Base-by-base conservation (phyloP, 2,329 filamentous ascomycete species). In the Epicoccum sorghinum region DNA sequence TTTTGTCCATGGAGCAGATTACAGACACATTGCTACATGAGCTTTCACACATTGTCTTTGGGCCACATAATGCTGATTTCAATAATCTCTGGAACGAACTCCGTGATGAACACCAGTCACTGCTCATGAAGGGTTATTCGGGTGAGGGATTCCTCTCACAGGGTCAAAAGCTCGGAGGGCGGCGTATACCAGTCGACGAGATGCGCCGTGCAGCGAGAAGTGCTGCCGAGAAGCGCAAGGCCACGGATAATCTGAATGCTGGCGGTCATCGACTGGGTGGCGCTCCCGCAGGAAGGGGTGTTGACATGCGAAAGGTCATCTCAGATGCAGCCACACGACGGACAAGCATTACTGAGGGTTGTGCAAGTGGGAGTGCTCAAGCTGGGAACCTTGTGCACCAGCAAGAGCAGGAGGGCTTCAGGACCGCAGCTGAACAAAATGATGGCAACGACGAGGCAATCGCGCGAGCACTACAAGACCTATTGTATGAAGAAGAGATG, bases 1-100 rank as follows among this genome's bases (percentile, higher is more conserved):
- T 98, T 67, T 75, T 96, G 18, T 87, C 89, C 1, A 77, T 93
- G 52, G 91, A 97, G 68, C 80, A 89, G 60, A 83, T 96, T 7
- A 82, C 91, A 38, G 92, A 97, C 73, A 98, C 93, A 0, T 89
- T 98, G 86, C 85, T 98, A 18, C 93, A 98, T 71, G 93, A 98
- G 64, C 84, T 98, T 3, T 88, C 86, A n/a, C 93, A 98, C 69
- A 96, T 89, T 61, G 84, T 91, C 9, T 86, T 89, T 73, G 91
- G 91, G 0, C 90, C 90, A 1, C 93, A 98, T 72, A 86, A 97
- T 69, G 82, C 80, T 41, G 83, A 89, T 32, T 98, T 98, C 69
- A 86, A 96, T 63, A 87, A 87, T 0, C 79, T 97, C 4, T 96
- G 93, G 91, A 88, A 96, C 64, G 89, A 96, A 69, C 83, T 97